A percentile compares a stretch with the other conserved stretches of the same genome.
Conservation (phyloP, 2,329 filamentous ascomycete genomes). For the Fusarium subglutinans region DNA sequence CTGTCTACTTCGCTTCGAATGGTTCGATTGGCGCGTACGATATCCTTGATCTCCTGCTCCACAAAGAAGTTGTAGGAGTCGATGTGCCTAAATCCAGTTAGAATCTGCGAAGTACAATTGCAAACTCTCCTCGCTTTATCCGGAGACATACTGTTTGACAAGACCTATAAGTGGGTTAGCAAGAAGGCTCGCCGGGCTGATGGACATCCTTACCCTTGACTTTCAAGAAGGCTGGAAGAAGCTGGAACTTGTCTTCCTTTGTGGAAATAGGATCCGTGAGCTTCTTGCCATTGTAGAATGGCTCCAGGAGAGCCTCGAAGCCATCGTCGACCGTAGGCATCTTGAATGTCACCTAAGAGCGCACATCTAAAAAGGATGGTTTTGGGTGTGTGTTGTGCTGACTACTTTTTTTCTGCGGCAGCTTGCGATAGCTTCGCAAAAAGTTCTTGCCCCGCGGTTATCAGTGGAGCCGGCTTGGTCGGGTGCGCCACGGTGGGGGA, state of each 20-base stretch:
- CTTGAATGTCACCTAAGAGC: constrained; percentile 45
- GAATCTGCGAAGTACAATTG: neutral
- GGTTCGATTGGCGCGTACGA: constrained; percentile 88
- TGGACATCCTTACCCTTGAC: constrained; percentile 74
- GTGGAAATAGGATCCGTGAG: constrained; percentile 72
- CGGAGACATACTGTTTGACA: constrained; percentile 77
- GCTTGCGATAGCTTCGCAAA: constrained; percentile 45
- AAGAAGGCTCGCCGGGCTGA: neutral
- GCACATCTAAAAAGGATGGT: constrained; percentile 43
- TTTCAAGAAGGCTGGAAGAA: constrained; percentile 96
- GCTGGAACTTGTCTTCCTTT: constrained; percentile 91
- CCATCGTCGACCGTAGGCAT: constrained; percentile 69
- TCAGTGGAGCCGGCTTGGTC: constrained; percentile 39
- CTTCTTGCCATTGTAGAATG: constrained; percentile 74
- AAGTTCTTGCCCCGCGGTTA: constrained; percentile 46
- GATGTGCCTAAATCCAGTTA: constrained; percentile 68
- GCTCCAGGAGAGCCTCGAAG: constrained; percentile 73
- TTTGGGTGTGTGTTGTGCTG: constrained; percentile 19
- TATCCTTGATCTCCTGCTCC: constrained; percentile 95
- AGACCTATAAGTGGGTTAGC: constrained; percentile 61
- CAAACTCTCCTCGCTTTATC: neutral
- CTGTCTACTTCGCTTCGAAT: constrained; percentile 93
- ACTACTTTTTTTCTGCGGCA: constrained; percentile 36
- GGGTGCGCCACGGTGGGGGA: constrained; percentile 43
- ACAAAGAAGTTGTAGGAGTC: constrained; percentile 99